Conservation (phyloP, 306 rosid genomes). For the Castanea crenata region DNA sequence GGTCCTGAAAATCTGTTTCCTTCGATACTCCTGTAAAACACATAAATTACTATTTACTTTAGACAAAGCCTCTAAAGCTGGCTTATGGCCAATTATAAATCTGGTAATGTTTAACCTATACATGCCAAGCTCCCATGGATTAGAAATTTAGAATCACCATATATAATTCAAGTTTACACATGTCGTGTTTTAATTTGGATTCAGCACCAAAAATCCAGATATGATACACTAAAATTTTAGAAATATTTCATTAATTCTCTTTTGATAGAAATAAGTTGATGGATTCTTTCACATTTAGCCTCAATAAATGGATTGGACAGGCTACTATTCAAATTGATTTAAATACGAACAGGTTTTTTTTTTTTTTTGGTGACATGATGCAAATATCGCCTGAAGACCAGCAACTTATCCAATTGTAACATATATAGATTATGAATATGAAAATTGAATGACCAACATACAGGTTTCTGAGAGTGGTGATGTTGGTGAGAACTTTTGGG, state of each 20-base stretch:
- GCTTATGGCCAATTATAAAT: conserved; percentile 10
- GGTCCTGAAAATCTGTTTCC: conserved; percentile 70
- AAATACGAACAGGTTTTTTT: not conserved
- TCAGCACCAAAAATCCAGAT: not conserved
- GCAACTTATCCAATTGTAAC: not conserved
- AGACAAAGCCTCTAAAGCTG: conserved; percentile 3
- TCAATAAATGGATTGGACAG: not conserved
- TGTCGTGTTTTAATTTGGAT: not conserved
- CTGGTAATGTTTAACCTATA: conserved; percentile 4
- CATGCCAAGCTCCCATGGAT: not conserved
- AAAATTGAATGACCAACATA: conserved; percentile 41
- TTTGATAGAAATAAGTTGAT: not conserved
- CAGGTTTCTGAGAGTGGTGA: conserved; percentile 82
- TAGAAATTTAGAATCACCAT: not conserved
- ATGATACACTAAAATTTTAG: not conserved
- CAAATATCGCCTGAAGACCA: not conserved
- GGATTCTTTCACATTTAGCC: not conserved
- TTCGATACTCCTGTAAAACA: conserved; percentile 77
- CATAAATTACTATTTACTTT: conserved; percentile 9
- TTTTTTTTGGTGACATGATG: not conserved
- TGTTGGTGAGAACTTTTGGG: conserved; percentile 73
- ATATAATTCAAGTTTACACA: not conserved
- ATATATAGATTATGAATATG: conserved; percentile 3
- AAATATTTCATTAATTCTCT: not conserved
- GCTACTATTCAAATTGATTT: not conserved